Evolutionary conservation across 495 filamentous ascomycete genomes (phyloP), one percentile per base, ranked within the genome.

Genomic region (Amorphotheca resinae): DNA sequence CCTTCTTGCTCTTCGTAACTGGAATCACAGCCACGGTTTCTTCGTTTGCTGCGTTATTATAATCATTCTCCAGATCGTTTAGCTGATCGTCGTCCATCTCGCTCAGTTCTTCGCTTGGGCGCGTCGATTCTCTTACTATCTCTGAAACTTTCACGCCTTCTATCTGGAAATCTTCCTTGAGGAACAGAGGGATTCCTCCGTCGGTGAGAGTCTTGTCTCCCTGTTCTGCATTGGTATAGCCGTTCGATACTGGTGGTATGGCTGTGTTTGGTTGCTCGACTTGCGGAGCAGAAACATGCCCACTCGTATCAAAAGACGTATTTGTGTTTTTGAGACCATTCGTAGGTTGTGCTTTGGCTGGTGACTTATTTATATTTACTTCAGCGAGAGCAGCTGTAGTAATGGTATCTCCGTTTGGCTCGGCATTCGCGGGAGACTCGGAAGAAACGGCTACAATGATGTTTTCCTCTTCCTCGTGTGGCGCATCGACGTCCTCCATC

Each of bases 61-160:
- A 38, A 22, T 70, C 66, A 25, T 66, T 61, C 18, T 74, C 46
- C 76, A 69, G 59, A 53, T 80, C 72, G 59, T 81, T 70, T 37
- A 95, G 64, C 60, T 86, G 82, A 14, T 87, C 86, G 36, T 93
- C 87, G 42, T 89, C 86, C 52, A 95, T 73, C 48, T 93, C 87
- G 40, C 79, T 88, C 4, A 95, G 67, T 43, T 89, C 84, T 57
- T 91, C 87, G 45, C 83, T 88, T 66, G 88, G 77, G 12, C 73
- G 79, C 12, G 84, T 73, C 52, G 84, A 69, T 7, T 82, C 74
- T 38, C 86, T 82, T 15, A 79, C 69, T 76, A 48, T 28, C 25
- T 28, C 25, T 11, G 25, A 64, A 16, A 84, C 64, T 0, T 73
- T 84, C 0, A 84, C 93, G 14, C 89, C 87, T 39, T 73, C 56